Base-by-base conservation (phyloP, 2,329 filamentous ascomycete genomes). In the Neofusicoccum umdonicola region DNA sequence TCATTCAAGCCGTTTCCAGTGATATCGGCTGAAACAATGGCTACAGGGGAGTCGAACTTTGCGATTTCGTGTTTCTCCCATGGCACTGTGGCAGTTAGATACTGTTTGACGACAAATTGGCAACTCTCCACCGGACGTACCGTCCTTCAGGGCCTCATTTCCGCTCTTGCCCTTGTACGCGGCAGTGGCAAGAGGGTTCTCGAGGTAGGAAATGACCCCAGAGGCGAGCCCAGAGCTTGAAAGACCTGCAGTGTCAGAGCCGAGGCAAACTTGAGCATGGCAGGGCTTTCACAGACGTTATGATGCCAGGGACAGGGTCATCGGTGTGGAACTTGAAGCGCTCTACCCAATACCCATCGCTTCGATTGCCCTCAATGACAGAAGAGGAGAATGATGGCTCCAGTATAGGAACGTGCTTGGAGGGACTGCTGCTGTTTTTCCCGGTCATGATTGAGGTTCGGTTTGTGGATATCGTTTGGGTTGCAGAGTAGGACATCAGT, bases 31-130 rank as follows among this genome's bases (percentile, higher is more conserved):
- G 61, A 1, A 2, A 44, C 37, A 7, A 63, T 31, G 3, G 61
- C 61, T 6, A 63, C 61, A 3, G 61, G 61, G 2, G 61, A 63
- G n/a, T 63, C 19, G 19, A 63, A 63, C 19, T 63, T 63, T 12
- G 27, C 61, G 19, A 63, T 19, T 27, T 63, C 61, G 35, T 63
- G 27, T 17, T 54, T 63, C 9, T 17, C 42, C 61, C 61, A 63
- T 31, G 39, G 5, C 11, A 41, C 45, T 31, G 27, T 7, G 27
- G 27, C 7, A 31, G 27, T 31, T 31, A 31, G 27, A 31, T 1
- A 4, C 27, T 5, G 27, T 5, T 31, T 31, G 27, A 31, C 27
- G 27, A 31, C 4, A 5, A 7, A 5, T 2, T 31, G 4, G 7
- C 4, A 7, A 31, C 7, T 4, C 7, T 31, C 27, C 7, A 31